A percentile compares a stretch with the other conserved stretches of the same genome.
Evolutionary conservation across 2,329 filamentous ascomycete species (phyloP).

Genomic region (Cercospora sp.): DNA sequence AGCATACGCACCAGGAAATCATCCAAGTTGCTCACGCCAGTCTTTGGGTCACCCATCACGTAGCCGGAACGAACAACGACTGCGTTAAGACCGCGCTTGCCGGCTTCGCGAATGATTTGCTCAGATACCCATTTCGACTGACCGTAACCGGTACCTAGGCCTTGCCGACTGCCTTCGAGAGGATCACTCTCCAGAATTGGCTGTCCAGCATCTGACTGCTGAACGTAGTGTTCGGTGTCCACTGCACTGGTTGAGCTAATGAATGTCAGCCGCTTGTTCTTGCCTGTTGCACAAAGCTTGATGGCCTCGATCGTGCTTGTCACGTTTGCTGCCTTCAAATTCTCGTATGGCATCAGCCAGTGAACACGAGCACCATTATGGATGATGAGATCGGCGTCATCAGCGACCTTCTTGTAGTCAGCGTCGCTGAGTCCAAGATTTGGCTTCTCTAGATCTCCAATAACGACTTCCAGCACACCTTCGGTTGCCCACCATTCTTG

Average conservation of each 20-base stretch:
- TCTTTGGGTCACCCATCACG: constrained; percentile 70
- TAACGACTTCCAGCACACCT: constrained; percentile 59
- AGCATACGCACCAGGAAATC: constrained; percentile 86
- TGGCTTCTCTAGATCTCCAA: constrained; percentile 72
- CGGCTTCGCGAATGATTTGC: constrained; percentile 74
- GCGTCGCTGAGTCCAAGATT: constrained; percentile 69
- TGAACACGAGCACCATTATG: constrained; percentile 80
- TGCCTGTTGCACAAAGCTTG: constrained; percentile 71
- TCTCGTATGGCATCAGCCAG: constrained; percentile 77
- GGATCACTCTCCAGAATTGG: constrained; percentile 75
- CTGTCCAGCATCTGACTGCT: constrained; percentile 68
- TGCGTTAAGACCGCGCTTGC: constrained; percentile 71
- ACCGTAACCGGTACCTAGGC: constrained; percentile 83
- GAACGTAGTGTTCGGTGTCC: constrained; percentile 78
- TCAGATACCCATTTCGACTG: constrained; percentile 85
- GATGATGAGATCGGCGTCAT: constrained; percentile 66
- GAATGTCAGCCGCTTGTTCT: constrained; percentile 77
- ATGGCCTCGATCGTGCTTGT: constrained; percentile 76
- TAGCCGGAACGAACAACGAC: constrained; percentile 82
- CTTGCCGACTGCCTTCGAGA: constrained; percentile 70
- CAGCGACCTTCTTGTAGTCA: constrained; percentile 64
- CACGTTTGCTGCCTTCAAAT: constrained; percentile 73
- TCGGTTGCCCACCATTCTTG: constrained; percentile 64
- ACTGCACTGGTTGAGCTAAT: constrained; percentile 80
- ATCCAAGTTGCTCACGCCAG: constrained; percentile 75